Evolutionary conservation across 1,139 yeast species (phyloP).

Genomic region (Hyphopichia buzzinii): DNA sequence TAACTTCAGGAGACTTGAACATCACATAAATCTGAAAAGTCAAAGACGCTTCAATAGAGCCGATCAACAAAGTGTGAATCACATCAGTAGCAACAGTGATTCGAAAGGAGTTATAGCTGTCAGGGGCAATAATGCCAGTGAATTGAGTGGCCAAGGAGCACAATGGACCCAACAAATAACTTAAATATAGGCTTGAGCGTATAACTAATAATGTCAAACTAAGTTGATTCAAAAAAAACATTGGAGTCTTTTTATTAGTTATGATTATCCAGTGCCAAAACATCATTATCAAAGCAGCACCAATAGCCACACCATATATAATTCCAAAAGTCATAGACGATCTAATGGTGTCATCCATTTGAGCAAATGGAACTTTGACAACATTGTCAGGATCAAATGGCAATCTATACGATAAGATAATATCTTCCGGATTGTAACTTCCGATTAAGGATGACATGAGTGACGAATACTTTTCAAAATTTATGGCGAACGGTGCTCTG

Average conservation of each 20-base stretch:
- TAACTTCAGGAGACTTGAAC: slow-evolving; percentile 53
- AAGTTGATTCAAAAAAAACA: slow-evolving; percentile 65
- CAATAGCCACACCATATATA: slow-evolving; percentile 27
- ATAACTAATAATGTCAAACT: slow-evolving; percentile 55
- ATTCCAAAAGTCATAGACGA: slow-evolving; percentile 12
- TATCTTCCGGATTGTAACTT: slow-evolving; percentile 2
- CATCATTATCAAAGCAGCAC: slow-evolving; percentile 24
- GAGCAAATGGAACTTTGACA: slow-evolving; percentile 5
- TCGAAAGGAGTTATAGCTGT: slow-evolving; percentile 20
- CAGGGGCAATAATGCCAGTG: slow-evolving; percentile 40
- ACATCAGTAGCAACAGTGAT: slow-evolving; percentile 59
- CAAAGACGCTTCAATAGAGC: slow-evolving; percentile 61
- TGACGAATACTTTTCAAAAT: no score
- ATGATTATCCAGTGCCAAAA: slow-evolving; percentile 35
- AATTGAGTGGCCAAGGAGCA: slow-evolving; percentile 48
- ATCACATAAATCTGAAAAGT: slow-evolving; percentile 69
- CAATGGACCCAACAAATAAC: slow-evolving; percentile 52
- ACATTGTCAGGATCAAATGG: background rate
- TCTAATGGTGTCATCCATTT: slow-evolving; percentile 10
- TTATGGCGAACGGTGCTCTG: no score
- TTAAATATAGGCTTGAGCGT: slow-evolving; percentile 58
- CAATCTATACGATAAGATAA: slow-evolving; percentile 1
- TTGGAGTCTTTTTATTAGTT: slow-evolving; percentile 55
- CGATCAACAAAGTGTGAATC: slow-evolving; percentile 57
- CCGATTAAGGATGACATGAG: no score